Percentiles rank a stretch among this genome's conserved stretches.
phyloP scores from a whole-genome alignment of 1,139 yeast species.

The Hyphopichia buzzinii region DNA sequence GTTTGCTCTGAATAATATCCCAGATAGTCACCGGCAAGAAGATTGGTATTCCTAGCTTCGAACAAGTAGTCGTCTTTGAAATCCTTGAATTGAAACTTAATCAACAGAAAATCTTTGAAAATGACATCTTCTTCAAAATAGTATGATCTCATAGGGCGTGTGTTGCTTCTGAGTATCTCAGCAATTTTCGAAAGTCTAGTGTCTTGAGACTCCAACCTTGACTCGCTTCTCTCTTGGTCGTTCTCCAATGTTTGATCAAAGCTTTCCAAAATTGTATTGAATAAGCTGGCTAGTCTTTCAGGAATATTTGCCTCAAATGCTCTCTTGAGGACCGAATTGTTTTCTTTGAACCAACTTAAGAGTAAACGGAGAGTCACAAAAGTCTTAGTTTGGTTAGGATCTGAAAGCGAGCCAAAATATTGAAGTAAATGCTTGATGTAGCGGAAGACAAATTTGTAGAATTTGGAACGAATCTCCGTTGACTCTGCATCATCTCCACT shows the following conservation, averaged over 20 bases:
- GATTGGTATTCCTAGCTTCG: constrained; percentile 26
- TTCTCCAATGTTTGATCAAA: constrained; percentile 5
- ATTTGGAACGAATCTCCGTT: constrained; percentile 9
- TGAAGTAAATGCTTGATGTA: constrained; percentile 35
- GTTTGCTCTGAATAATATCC: constrained; percentile 7
- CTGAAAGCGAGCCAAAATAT: constrained; percentile 18
- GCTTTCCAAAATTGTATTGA: constrained; percentile 22
- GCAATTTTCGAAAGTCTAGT: constrained; percentile 4
- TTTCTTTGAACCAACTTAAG: constrained; percentile 53
- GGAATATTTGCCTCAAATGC: constrained; percentile 29
- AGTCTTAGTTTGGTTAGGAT: constrained; percentile 10
- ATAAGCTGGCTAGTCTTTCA: constrained; percentile 29
- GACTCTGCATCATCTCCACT: constrained; percentile 9
- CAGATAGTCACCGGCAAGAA: constrained; percentile 33
- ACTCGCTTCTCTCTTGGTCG: not conserved
- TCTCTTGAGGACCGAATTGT: constrained; percentile 38
- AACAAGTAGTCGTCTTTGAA: constrained; percentile 53
- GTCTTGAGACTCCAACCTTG: constrained; percentile 3
- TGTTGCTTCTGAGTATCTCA: constrained; percentile 10
- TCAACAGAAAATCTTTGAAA: constrained; percentile 56
- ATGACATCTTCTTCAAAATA: constrained; percentile 64
- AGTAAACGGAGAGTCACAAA: constrained; percentile 43
- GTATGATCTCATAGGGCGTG: constrained; percentile 44
- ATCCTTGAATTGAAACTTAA: constrained; percentile 55
- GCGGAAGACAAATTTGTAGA: constrained; percentile 23